Evolutionary conservation across 257 asterid genomes (phyloP).

Genomic region (Solanum dulcamara): DNA sequence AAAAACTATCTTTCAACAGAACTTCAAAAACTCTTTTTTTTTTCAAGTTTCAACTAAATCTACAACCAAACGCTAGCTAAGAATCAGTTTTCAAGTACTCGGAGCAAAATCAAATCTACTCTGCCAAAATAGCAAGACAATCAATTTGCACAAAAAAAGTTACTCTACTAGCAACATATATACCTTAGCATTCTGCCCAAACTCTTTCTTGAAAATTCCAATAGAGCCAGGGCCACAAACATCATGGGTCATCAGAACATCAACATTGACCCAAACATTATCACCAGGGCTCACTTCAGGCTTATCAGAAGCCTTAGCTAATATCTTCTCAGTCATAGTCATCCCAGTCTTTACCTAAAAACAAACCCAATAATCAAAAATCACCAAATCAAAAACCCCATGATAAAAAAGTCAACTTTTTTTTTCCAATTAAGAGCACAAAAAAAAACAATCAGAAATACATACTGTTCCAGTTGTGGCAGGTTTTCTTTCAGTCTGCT

Average conservation of each 20-base stretch:
- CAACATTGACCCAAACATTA: slow-evolving; percentile 83
- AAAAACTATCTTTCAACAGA: not conserved
- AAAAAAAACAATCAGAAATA: not conserved
- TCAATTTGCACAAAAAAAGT: not conserved
- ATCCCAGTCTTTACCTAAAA: slow-evolving; percentile 85
- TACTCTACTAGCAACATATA: not conserved
- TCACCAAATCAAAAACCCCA: not conserved
- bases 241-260: slow-evolving; percentile 94
- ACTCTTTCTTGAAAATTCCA: slow-evolving; percentile 88
- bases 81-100: not conserved
- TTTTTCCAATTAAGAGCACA: not conserved
- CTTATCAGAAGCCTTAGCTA: slow-evolving; percentile 82
- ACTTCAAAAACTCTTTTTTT: not conserved
- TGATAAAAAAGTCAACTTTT: not conserved
- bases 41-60: not conserved
- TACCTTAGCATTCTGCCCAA: slow-evolving; percentile 93
- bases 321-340: slow-evolving; percentile 95
- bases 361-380: not conserved
- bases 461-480: slow-evolving; percentile 70
- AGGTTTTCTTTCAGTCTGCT: slow-evolving; percentile 71
- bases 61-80: not conserved
- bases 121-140: not conserved
- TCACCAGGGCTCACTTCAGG: slow-evolving; percentile 79
- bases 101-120: not conserved
- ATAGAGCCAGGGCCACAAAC: slow-evolving; percentile 88